A percentile compares a stretch with the other conserved stretches of the same genome.
Conservation (phyloP, 1,284 basidiomycete genomes). For the Ganoderma resinaceum region DNA sequence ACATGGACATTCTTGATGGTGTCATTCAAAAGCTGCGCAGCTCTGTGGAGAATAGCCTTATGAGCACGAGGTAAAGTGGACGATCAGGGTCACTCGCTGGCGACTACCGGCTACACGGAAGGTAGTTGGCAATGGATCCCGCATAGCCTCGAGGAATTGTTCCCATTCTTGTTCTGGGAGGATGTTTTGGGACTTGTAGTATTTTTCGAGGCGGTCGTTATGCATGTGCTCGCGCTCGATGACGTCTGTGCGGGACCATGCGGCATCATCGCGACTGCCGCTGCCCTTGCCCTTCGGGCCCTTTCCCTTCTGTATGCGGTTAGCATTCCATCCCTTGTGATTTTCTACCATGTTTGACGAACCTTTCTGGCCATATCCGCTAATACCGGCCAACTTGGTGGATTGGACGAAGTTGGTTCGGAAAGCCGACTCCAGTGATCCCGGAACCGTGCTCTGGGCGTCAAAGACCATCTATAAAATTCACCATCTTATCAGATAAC, state of each 20-base stretch:
- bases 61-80: background rate
- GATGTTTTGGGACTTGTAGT: constrained; percentile 82
- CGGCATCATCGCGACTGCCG: constrained; percentile 25
- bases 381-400: background rate
- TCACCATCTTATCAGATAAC: constrained; percentile 5
- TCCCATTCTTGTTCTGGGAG: constrained; percentile 83
- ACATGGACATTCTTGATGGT: constrained; percentile 82
- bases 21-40: constrained; percentile 75
- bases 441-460: too few relatives aligned
- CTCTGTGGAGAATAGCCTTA: constrained; percentile 48
- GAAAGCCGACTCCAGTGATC: background rate
- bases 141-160: constrained; percentile 71
- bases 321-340: background rate
- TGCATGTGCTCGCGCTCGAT: constrained; percentile 68
- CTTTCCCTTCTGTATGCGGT: constrained; percentile 25
- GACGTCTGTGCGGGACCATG: constrained; percentile 39
- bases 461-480: background rate
- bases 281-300: constrained; percentile 21
- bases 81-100: constrained; percentile 60
- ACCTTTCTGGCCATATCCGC: constrained; percentile 25
- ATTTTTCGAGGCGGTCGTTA: constrained; percentile 76
- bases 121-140: constrained; percentile 88
- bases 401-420: background rate
- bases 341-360: background rate
- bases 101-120: constrained; percentile 92